Evolutionary conservation across 345 rosid species (phyloP).

Genomic region (Brassica rapa): DNA sequence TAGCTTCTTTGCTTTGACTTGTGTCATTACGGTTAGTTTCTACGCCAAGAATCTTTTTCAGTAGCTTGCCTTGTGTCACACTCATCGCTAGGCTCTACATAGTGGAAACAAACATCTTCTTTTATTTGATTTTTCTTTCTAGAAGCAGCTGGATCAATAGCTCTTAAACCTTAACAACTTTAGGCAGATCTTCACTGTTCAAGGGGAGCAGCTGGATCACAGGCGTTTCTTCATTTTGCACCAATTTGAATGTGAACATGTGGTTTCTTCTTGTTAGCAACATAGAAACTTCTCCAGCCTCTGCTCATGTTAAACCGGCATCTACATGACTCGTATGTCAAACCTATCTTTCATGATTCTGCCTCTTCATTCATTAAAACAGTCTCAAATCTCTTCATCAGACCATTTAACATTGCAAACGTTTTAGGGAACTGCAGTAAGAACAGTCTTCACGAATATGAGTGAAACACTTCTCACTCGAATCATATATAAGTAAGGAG

Average conservation of each 20-base stretch:
- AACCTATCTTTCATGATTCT: too few relatives aligned
- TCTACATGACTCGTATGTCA: too few relatives aligned
- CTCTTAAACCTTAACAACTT: neutral
- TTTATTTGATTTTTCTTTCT: too few relatives aligned
- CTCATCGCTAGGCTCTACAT: conserved; percentile 10
- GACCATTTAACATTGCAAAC: too few relatives aligned
- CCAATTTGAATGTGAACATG: neutral
- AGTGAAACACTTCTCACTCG: too few relatives aligned
- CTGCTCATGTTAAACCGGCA: too few relatives aligned
- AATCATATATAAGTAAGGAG: too few relatives aligned
- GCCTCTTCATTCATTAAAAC: too few relatives aligned
- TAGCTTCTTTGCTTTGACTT: neutral
- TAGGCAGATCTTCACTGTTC: neutral
- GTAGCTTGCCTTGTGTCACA: conserved; percentile 5
- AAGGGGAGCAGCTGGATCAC: neutral
- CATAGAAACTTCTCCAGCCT: conserved; percentile 35
- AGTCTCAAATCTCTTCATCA: too few relatives aligned
- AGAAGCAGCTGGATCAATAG: too few relatives aligned
- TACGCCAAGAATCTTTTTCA: neutral
- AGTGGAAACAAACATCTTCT: neutral
- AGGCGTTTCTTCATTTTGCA: conserved; percentile 13
- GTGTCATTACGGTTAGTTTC: neutral
- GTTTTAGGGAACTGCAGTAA: too few relatives aligned
- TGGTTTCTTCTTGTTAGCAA: conserved; percentile 23
- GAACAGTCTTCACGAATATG: too few relatives aligned